Evolutionary conservation across 2,329 filamentous ascomycete genomes (phyloP).

Genomic region (Alternaria brassicicola): DNA sequence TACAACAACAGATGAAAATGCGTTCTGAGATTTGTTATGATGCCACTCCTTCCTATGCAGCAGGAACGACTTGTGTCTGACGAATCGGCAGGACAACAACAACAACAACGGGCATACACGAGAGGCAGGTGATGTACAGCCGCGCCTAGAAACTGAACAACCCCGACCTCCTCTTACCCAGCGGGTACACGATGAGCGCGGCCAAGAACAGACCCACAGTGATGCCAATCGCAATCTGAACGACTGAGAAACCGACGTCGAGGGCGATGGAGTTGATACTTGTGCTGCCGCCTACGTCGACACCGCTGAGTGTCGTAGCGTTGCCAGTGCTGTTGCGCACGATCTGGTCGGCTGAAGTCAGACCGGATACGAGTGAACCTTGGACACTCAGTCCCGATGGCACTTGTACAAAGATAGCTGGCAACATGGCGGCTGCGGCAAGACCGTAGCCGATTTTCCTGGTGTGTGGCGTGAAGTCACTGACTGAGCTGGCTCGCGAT

Average conservation of each 20-base stretch:
- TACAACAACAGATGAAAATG: background rate
- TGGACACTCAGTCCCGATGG: constrained; percentile 65
- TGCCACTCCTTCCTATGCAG: background rate
- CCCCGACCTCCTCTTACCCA: constrained; percentile 55
- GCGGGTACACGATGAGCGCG: constrained; percentile 57
- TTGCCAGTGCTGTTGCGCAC: constrained; percentile 54
- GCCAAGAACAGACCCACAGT: constrained; percentile 58
- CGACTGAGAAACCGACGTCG: constrained; percentile 55
- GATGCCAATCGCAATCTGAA: constrained; percentile 59
- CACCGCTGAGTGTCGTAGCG: constrained; percentile 47
- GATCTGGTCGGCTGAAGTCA: constrained; percentile 64
- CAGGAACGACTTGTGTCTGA: background rate
- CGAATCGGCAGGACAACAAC: background rate
- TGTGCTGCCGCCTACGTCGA: constrained; percentile 27
- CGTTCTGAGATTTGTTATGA: background rate
- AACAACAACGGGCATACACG: too few relatives aligned
- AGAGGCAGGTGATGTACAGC: background rate
- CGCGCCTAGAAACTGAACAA: constrained; percentile 41
- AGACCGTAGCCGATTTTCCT: constrained; percentile 69
- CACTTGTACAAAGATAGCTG: constrained; percentile 78
- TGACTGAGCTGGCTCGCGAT: constrained; percentile 32
- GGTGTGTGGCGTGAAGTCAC: constrained; percentile 36
- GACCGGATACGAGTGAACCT: constrained; percentile 62
- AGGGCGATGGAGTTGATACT: constrained; percentile 54
- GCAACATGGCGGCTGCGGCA: constrained; percentile 82